Evolutionary conservation across 2,329 filamentous ascomycete species (phyloP).

Genomic region (Clarireedia monteithiana): DNA sequence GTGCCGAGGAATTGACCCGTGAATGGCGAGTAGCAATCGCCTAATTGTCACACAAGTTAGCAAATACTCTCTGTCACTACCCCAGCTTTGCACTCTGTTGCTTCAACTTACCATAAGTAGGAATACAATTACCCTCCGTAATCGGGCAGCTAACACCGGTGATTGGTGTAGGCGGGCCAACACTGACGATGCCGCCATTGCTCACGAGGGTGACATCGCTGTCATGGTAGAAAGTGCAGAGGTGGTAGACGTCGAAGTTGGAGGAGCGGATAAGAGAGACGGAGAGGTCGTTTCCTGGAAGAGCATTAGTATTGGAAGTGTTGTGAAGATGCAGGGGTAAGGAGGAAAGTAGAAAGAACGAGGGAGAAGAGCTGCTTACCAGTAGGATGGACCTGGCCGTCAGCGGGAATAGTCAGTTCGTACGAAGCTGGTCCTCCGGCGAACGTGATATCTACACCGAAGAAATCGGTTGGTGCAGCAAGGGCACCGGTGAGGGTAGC

Average conservation of each 20-base stretch:
- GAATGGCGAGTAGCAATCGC: neutral
- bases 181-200: conserved; percentile 2
- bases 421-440: conserved; percentile 1
- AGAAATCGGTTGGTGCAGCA: neutral
- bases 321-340: neutral
- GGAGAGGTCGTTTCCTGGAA: conserved; percentile 1
- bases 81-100: neutral
- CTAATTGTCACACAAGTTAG: neutral
- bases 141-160: neutral
- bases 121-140: conserved; percentile 1
- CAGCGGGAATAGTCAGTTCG: neutral
- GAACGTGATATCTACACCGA: neutral
- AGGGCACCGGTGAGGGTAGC: neutral
- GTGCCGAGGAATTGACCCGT: neutral
- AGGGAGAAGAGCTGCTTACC: neutral
- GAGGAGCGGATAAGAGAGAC: conserved; percentile 7
- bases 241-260: conserved; percentile 3
- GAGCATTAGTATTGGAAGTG: neutral
- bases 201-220: neutral
- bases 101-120: conserved; percentile 1
- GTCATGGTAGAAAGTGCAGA: neutral
- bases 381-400: neutral
- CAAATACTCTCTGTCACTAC: accelerated
- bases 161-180: conserved; percentile 1
- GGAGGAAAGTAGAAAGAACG: neutral